Percentiles rank a stretch among this genome's conserved stretches.
phyloP scores from a whole-genome alignment of 2,329 filamentous ascomycete genomes.

The Colletotrichum destructivum region DNA sequence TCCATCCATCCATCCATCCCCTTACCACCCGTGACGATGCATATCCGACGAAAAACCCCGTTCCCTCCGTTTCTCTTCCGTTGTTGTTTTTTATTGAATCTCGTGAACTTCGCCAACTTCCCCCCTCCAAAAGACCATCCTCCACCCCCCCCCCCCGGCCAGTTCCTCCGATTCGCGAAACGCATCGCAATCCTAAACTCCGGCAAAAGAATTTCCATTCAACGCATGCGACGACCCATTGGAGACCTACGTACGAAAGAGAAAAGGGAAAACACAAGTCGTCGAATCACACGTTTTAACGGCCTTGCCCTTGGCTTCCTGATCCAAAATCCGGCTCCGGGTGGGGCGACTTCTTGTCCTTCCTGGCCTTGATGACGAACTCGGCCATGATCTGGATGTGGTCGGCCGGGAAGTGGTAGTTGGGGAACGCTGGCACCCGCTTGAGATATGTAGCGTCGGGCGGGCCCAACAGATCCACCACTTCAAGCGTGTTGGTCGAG shows the following conservation, averaged over 20 bases:
- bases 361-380: conserved; percentile 89
- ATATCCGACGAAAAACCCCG: conserved; percentile 29
- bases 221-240: conserved; percentile 21
- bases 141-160: neutral
- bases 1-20: conserved; percentile 2
- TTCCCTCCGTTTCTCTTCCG: conserved; percentile 18
- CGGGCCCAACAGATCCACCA: conserved; percentile 86
- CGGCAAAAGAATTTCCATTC: conserved; percentile 42
- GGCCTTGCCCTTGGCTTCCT: conserved; percentile 44
- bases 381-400: conserved; percentile 92
- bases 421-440: conserved; percentile 90
- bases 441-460: conserved; percentile 89
- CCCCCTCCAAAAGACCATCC: conserved; percentile 28
- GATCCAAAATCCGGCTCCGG: conserved; percentile 74
- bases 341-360: conserved; percentile 79
- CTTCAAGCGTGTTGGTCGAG: conserved; percentile 89
- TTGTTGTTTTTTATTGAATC: conserved; percentile 26
- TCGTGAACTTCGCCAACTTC: conserved; percentile 33
- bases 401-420: conserved; percentile 94
- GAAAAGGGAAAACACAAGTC: conserved; percentile 4
- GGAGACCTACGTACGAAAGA: conserved; percentile 15
- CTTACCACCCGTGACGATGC: conserved; percentile 27
- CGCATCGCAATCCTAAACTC: conserved; percentile 44
- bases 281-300: conserved; percentile 26
- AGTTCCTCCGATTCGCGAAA: conserved; percentile 41